Conservation (phyloP, 2,329 filamentous ascomycete species). For the Colletotrichum sp. region DNA sequence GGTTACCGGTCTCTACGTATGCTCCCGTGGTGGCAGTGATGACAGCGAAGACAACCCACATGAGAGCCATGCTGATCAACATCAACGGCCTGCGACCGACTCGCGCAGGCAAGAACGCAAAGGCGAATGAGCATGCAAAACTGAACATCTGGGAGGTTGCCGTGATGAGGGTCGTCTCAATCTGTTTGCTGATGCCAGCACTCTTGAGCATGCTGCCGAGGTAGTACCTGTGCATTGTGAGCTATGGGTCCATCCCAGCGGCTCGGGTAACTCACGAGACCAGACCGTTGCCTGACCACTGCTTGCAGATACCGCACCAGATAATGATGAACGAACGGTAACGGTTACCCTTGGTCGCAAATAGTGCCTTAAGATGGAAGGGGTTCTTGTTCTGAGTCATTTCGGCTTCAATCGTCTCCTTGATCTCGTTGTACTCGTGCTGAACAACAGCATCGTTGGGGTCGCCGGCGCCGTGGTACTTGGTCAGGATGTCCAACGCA, state of each 20-base stretch:
- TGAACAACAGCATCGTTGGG: slow-evolving; percentile 55
- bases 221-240: neutral
- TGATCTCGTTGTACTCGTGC: slow-evolving; percentile 56
- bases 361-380: slow-evolving; percentile 22
- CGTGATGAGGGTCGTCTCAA: slow-evolving; percentile 15
- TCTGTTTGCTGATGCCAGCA: slow-evolving; percentile 13
- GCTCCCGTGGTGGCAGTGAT: slow-evolving; percentile 13
- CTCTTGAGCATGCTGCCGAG: slow-evolving; percentile 11
- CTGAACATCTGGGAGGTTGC: slow-evolving; percentile 21
- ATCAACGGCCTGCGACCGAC: slow-evolving; percentile 20
- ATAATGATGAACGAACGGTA: slow-evolving; percentile 42
- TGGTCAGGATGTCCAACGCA: slow-evolving; percentile 57
- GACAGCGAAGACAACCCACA: slow-evolving; percentile 16
- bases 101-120: slow-evolving; percentile 14
- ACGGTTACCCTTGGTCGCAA: slow-evolving; percentile 34
- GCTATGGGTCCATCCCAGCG: neutral
- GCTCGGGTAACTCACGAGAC: neutral
- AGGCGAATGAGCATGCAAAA: slow-evolving; percentile 12
- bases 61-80: slow-evolving; percentile 14
- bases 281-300: slow-evolving; percentile 32
- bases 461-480: slow-evolving; percentile 65
- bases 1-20: slow-evolving; percentile 12
- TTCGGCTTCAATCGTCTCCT: slow-evolving; percentile 35
- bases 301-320: slow-evolving; percentile 47
- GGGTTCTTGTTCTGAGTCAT: slow-evolving; percentile 32